phyloP scores from a whole-genome alignment of 345 rosid genomes.

The Lumnitzera littorea region DNA sequence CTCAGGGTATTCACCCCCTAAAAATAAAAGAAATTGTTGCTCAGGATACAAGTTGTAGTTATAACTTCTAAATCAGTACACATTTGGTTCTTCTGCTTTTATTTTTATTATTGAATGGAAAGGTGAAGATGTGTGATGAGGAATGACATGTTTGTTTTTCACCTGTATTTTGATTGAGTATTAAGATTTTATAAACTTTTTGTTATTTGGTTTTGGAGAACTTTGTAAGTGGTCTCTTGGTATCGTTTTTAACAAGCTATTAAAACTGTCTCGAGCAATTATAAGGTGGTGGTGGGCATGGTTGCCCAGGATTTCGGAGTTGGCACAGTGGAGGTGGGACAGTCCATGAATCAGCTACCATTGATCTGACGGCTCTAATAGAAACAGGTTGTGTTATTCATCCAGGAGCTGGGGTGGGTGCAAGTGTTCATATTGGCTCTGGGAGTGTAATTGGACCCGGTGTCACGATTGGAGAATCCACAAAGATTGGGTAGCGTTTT shows the following conservation, averaged over 20 bases:
- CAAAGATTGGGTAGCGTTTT: constrained; percentile 47
- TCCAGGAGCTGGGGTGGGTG: constrained; percentile 42
- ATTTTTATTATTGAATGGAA: too few relatives aligned
- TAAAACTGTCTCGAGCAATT: constrained; percentile 12
- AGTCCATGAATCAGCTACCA: constrained; percentile 47
- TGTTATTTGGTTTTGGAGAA: too few relatives aligned
- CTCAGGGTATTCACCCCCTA: too few relatives aligned
- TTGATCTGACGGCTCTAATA: constrained; percentile 46
- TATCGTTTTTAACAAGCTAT: not conserved
- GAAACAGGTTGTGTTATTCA: constrained; percentile 63
- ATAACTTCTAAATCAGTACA: too few relatives aligned
- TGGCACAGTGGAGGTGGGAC: constrained; percentile 68
- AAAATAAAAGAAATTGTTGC: too few relatives aligned
- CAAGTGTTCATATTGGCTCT: constrained; percentile 53
- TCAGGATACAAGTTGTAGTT: too few relatives aligned
- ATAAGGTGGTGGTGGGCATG: constrained; percentile 22
- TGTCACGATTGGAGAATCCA: constrained; percentile 44
- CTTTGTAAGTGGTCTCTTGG: not conserved
- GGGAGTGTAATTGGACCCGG: constrained; percentile 64
- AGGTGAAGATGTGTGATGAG: too few relatives aligned
- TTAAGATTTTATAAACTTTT: too few relatives aligned
- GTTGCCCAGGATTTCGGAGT: constrained; percentile 23
- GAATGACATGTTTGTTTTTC: too few relatives aligned
- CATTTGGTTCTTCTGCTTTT: too few relatives aligned
- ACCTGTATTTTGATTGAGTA: too few relatives aligned